Evolutionary conservation across 164 flowering plant genomes (phyloP).

Genomic region (Piper betle): DNA sequence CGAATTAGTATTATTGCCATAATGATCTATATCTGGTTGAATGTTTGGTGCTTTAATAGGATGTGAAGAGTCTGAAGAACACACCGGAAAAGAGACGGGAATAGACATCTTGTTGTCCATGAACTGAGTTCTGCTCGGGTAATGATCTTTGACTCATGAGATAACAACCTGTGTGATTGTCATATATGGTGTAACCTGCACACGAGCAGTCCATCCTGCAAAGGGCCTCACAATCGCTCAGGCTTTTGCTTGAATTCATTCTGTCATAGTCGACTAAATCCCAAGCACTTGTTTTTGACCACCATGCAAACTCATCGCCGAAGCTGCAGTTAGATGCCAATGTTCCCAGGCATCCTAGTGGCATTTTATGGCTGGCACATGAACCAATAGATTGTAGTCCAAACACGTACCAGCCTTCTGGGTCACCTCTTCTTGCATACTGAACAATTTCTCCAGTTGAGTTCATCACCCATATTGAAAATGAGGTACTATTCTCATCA

Average conservation of each 20-base stretch:
- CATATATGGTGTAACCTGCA: background rate
- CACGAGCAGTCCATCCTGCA: constrained; percentile 1
- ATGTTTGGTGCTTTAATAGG: background rate
- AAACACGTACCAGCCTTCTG: background rate
- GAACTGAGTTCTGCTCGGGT: background rate
- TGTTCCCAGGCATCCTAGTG: background rate
- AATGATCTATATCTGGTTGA: background rate
- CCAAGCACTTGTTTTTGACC: background rate
- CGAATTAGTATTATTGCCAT: background rate
- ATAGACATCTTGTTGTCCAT: background rate
- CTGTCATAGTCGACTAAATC: background rate
- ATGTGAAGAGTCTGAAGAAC: background rate
- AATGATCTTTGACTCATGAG: background rate
- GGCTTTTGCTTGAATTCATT: background rate
- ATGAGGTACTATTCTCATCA: background rate
- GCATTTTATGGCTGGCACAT: background rate
- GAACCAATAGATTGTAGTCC: background rate
- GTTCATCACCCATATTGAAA: background rate
- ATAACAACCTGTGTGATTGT: background rate
- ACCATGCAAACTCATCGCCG: background rate
- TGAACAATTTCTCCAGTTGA: background rate
- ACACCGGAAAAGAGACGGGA: background rate
- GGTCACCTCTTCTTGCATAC: background rate
- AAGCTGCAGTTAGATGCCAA: background rate
- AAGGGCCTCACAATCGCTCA: background rate